A percentile compares a stretch with the other conserved stretches of the same genome.
These are phyloP conservation scores for Triticum timopheevii DNA, from an alignment of 176 grass and related monocot species.

Conservation along the genomic window DNA sequence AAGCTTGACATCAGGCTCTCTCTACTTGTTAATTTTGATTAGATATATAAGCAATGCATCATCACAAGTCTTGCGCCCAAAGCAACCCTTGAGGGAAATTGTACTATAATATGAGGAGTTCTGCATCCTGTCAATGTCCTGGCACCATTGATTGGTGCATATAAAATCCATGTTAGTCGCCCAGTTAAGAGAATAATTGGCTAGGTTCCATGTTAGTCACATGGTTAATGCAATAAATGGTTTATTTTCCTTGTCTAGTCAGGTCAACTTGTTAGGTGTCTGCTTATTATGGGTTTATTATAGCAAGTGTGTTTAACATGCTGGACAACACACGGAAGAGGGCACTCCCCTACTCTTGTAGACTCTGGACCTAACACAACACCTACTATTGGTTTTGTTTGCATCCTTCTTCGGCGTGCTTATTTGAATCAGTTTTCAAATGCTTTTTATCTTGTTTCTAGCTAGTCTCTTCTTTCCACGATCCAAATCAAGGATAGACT, in stretches of 20 bases:
- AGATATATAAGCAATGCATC: slow-evolving; percentile 15
- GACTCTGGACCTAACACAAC: slow-evolving; percentile 38
- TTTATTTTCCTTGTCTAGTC: slow-evolving; percentile 14
- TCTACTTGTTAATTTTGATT: slow-evolving; percentile 39
- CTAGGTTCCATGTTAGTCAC: not conserved
- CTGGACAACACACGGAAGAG: slow-evolving; percentile 20
- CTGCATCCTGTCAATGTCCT: slow-evolving; percentile 39
- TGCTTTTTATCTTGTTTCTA: not conserved
- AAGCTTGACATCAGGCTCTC: slow-evolving; percentile 22
- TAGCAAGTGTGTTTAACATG: slow-evolving; percentile 32
- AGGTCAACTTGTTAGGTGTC: slow-evolving; percentile 29
- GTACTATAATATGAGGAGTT: slow-evolving; percentile 7
- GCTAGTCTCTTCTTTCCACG: not conserved
- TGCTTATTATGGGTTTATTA: not conserved
- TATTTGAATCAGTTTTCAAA: slow-evolving; percentile 18
- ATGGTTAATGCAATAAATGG: not conserved
- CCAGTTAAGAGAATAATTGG: not conserved
- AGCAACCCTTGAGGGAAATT: slow-evolving; percentile 19
- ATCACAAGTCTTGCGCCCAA: slow-evolving; percentile 17
- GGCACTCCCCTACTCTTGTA: slow-evolving; percentile 27
- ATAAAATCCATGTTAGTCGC: not conserved
- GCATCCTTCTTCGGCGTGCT: slow-evolving; percentile 15
- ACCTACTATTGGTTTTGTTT: slow-evolving; percentile 20
- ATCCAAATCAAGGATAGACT: not conserved
- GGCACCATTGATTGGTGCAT: slow-evolving; percentile 30